Evolutionary conservation across 225 moss, liverwort and hornwort species (phyloP).

Genomic region (Thuidium tamariscinum): DNA sequence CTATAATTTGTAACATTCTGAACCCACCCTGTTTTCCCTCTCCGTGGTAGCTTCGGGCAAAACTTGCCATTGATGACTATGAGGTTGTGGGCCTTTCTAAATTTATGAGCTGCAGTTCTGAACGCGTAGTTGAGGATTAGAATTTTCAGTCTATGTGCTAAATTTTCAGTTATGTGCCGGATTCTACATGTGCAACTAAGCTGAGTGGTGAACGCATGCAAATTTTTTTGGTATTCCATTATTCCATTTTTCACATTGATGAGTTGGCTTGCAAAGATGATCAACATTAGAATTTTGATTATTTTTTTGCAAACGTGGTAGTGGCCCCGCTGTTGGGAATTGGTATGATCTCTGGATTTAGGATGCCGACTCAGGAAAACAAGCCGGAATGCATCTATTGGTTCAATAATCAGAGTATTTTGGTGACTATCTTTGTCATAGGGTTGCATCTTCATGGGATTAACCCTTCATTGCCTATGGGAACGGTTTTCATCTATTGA

Average conservation of each 20-base stretch:
- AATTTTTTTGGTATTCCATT: too few relatives aligned
- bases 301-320: neutral
- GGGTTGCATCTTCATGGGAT: too few relatives aligned
- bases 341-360: neutral
- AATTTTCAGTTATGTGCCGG: neutral
- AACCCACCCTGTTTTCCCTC: neutral
- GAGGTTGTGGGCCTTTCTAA: neutral
- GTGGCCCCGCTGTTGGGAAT: accelerated
- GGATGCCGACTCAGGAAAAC: neutral
- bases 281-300: neutral
- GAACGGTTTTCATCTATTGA: too few relatives aligned
- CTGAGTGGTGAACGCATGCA: neutral
- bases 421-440: neutral
- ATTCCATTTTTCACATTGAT: neutral
- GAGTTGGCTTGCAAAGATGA: neutral
- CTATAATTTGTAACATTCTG: neutral
- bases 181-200: neutral
- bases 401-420: neutral
- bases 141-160: neutral
- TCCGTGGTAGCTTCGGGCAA: neutral
- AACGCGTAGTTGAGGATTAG: neutral
- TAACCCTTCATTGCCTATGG: too few relatives aligned
- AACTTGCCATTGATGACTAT: neutral
- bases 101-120: neutral
- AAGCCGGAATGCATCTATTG: neutral